Evolutionary conservation across 345 rosid species (phyloP).

Genomic region (Gossypium rotundifolium): DNA sequence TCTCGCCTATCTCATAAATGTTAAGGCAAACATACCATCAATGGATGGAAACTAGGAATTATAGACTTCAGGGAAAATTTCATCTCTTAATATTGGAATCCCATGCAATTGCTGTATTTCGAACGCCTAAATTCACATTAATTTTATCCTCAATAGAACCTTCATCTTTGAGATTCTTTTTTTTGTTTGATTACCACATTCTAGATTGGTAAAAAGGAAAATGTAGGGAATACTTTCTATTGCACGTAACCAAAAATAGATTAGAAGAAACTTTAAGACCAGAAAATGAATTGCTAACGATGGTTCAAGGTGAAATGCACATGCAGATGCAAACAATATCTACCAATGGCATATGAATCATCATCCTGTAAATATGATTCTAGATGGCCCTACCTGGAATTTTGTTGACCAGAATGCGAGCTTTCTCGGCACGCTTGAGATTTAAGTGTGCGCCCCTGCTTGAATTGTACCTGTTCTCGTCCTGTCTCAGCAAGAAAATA

Average conservation of each 20-base stretch:
- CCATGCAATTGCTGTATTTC: not conserved
- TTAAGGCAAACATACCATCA: not conserved
- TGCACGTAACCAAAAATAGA: not conserved
- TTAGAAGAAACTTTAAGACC: not conserved
- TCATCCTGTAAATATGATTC: not conserved
- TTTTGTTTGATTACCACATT: not conserved
- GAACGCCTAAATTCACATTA: not conserved
- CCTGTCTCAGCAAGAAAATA: constrained; percentile 45
- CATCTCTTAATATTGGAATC: not conserved
- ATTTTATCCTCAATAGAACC: not conserved
- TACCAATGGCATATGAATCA: not conserved
- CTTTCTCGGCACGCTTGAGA: constrained; percentile 98
- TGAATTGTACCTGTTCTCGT: constrained; percentile 91
- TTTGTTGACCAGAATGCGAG: constrained; percentile 85
- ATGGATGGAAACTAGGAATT: not conserved
- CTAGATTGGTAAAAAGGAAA: not conserved
- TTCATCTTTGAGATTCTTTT: not conserved
- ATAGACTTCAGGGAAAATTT: not conserved
- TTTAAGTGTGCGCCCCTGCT: constrained; percentile 97
- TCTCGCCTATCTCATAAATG: not conserved
- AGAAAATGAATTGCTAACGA: not conserved
- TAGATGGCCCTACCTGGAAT: constrained; percentile 67
- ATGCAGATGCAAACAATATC: not conserved
- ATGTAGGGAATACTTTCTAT: not conserved
- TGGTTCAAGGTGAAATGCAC: not conserved